These are phyloP conservation scores for Furcasterigmium furcatum DNA, from an alignment of 2,329 filamentous ascomycete species.

Conservation along the genomic window DNA sequence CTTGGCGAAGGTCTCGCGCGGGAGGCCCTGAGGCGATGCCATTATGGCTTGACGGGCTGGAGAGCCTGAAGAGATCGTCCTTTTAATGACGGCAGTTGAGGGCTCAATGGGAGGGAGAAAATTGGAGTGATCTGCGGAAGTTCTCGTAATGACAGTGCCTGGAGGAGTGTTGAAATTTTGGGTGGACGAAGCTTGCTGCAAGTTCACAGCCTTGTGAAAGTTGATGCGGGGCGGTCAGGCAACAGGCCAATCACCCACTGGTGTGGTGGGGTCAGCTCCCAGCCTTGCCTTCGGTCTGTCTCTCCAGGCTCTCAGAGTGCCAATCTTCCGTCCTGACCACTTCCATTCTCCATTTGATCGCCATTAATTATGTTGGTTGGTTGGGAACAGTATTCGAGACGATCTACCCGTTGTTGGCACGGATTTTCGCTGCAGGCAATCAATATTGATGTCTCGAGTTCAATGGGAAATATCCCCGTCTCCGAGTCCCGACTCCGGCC, in stretches of 20 bases:
- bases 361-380: no score
- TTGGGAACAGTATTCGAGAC: no score
- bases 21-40: slow-evolving; percentile 38
- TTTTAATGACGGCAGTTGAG: neutral
- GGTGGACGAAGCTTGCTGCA: neutral
- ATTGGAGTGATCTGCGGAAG: neutral
- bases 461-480: no score
- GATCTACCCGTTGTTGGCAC: no score
- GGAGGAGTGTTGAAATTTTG: neutral
- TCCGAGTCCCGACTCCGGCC: no score
- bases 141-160: neutral
- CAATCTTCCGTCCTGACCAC: no score
- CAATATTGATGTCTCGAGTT: no score
- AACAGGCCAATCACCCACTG: neutral
- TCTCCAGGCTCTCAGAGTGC: no score
- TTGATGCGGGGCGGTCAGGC: neutral
- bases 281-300: no score
- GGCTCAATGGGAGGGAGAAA: neutral
- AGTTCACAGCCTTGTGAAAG: neutral
- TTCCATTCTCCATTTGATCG: no score
- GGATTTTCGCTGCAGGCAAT: no score
- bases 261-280: neutral
- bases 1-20: slow-evolving; percentile 76
- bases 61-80: no score
- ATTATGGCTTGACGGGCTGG: slow-evolving; percentile 13